Base-by-base conservation (phyloP, 805 yeast species). In the Candida argentea region DNA sequence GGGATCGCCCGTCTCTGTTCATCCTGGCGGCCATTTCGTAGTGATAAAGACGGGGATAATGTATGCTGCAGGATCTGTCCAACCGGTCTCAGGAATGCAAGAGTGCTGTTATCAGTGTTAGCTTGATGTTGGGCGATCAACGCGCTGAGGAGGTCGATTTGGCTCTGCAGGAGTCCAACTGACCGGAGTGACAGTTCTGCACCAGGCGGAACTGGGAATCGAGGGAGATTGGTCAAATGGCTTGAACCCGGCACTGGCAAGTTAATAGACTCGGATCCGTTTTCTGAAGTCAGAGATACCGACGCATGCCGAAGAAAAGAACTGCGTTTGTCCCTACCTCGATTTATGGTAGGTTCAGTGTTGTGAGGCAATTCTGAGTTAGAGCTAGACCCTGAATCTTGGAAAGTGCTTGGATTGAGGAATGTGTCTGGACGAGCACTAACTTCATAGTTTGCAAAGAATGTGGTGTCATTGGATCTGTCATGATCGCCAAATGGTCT, bases 71-170 rank as follows among this genome's bases (percentile, higher is more conserved):
- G 29, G 15, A 25, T 18, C 19, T 36, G 39, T 12, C 36, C 28
- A 11, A 26, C 13, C 4, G 27, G 20, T 8, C 20, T 8, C 7
- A 10, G 10, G 20, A 8, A 8, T 18, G 20, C 10, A 8, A 18
- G 20, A 7, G 20, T 10, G 15, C 23, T 14, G 24, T 39, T 34
- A 6, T 37, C 38, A 17, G 46, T 26, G 22, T 43, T 34, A 7
- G 39, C 34, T 51, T 73, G 76, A 48, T 80, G 80, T 39, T 76
- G 81, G 0, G 86, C 87, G 18, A 80, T 71, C 28, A 80, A 59
- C 0, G 83, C 83, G 5, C 83, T 75, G 19, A 81, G 55, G 2
- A 84, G 73, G 42, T 77, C 83, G 9, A 81, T 79, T 46, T 81
- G 91, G 20, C 73, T 73, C 32, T 66, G 71, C 2, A 73, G 60